Evolutionary conservation across 1,284 basidiomycete genomes (phyloP).

Genomic region (Microbotryum scabiosae): DNA sequence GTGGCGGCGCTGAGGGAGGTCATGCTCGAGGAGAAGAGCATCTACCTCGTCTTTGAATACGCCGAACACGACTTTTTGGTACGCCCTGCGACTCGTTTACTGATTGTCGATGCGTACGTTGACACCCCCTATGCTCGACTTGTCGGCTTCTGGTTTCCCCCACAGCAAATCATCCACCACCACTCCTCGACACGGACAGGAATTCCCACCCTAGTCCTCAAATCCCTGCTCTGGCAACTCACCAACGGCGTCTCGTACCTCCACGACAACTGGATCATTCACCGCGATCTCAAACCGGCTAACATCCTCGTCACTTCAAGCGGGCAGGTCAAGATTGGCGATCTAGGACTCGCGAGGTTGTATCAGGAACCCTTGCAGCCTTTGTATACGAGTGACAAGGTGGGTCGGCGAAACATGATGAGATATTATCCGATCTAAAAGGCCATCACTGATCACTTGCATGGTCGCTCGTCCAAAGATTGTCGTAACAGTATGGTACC

Average conservation of each 20-base stretch:
- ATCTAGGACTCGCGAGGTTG: conserved; percentile 85
- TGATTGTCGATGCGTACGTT: background rate
- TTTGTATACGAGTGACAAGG: conserved; percentile 73
- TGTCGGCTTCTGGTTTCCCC: background rate
- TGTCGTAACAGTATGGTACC: conserved; percentile 99
- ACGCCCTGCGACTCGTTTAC: conserved; percentile 37
- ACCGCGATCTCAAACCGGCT: conserved; percentile 95
- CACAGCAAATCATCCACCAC: conserved; percentile 93
- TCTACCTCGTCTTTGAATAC: conserved; percentile 98
- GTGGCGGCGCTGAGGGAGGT: conserved; percentile 86
- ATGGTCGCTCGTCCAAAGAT: conserved; percentile 39
- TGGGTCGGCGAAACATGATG: background rate
- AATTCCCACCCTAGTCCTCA: conserved; percentile 70
- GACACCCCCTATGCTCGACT: too few relatives aligned
- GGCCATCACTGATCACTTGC: background rate
- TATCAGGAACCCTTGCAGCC: conserved; percentile 77
- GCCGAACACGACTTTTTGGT: conserved; percentile 97
- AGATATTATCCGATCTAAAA: background rate
- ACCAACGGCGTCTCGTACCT: conserved; percentile 90
- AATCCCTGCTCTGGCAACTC: conserved; percentile 91
- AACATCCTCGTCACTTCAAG: conserved; percentile 88
- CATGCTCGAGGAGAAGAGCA: conserved; percentile 93
- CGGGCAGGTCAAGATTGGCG: conserved; percentile 95
- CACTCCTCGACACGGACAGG: conserved; percentile 77
- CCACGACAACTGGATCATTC: conserved; percentile 88